These are phyloP conservation scores for Suillus decipiens DNA, from an alignment of 768 basidiomycete genomes.

Conservation along the genomic window DNA sequence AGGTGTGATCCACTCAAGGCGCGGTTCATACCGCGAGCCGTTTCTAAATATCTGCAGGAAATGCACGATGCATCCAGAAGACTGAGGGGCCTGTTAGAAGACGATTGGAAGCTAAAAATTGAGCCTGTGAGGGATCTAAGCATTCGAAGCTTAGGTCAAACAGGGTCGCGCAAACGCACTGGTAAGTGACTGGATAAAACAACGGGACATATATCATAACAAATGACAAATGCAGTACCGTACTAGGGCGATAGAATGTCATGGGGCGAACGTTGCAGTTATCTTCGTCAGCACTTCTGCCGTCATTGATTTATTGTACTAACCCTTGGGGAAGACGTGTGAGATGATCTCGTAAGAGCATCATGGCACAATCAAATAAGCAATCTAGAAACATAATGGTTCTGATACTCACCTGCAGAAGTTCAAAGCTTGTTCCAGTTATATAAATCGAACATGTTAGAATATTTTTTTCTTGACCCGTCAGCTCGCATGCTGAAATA, in stretches of 20 bases:
- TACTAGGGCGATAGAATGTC: constrained; percentile 23
- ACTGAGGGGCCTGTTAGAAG: not conserved
- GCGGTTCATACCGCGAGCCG: constrained; percentile 67
- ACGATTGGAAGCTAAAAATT: not conserved
- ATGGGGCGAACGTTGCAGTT: constrained; percentile 49
- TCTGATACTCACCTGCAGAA: constrained; percentile 10
- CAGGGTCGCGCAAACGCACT: not conserved
- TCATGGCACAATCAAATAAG: constrained; percentile 63
- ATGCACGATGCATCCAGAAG: constrained; percentile 56
- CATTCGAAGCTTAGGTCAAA: not conserved
- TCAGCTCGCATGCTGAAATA: constrained; percentile 54
- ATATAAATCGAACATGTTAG: constrained; percentile 61
- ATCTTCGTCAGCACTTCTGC: constrained; percentile 55
- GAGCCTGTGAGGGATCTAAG: not conserved
- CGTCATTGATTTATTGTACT: constrained; percentile 63
- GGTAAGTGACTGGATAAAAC: not conserved
- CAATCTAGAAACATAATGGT: constrained; percentile 27
- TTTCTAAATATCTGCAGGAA: constrained; percentile 72
- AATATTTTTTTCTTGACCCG: constrained; percentile 45
- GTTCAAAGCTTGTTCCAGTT: constrained; percentile 72
- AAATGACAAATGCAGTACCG: constrained; percentile 21
- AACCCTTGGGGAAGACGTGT: constrained; percentile 74
- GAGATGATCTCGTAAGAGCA: constrained; percentile 61
- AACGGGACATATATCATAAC: not conserved
- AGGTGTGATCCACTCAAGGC: constrained; percentile 42